Base-by-base conservation (phyloP, 257 asterid genomes). In the Henckelia pumila region DNA sequence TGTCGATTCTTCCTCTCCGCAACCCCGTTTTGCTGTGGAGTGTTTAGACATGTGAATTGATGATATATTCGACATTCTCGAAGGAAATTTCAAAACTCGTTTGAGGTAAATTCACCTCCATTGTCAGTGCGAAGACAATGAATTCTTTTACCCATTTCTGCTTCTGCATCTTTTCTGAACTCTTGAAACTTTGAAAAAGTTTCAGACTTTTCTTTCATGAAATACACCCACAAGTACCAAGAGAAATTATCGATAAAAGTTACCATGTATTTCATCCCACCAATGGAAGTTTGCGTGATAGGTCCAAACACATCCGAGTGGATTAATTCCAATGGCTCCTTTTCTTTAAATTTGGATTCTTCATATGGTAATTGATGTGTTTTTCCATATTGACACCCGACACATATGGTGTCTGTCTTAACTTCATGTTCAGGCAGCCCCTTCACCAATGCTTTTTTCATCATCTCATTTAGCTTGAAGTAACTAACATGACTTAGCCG, bases 281-380 rank as follows among this genome's bases (percentile, higher is more conserved):
- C 22, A 11, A 59, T 7, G 4, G 50, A 66, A 0, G 55, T 14
- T 22, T 73, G 69, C 52, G 67, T 73, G 13, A 73, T 44, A 6
- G 56, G 73, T 20, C 77, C 69, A 22, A 76, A 68, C 64, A 72
- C 67, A 66, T 76, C 65, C 4, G 72, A 63, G 49, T 72, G 77
- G 8, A 67, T 24, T 9, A 71, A 10, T 70, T 67, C n/a, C n/a
- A n/a, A n/a, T n/a, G n/a, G 65, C 8, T 26, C 33, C 9, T 71
- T 55, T 1, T n/a, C 73, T 63, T 33, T 65, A 9, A 64, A 70
- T 17, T 70, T 64, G 13, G 62, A 61, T 1, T 67, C 47, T 6
- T 75, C 21, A 9, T 58, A 65, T 19, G 67, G 61, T 0, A 66
- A 28, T 11, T 71, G 65, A 19, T 64, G 64, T 16, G 67, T 29